These are phyloP conservation scores for Leishmania mexicana DNA, from an alignment of 208 protist genomes.

Conservation along the genomic window DNA sequence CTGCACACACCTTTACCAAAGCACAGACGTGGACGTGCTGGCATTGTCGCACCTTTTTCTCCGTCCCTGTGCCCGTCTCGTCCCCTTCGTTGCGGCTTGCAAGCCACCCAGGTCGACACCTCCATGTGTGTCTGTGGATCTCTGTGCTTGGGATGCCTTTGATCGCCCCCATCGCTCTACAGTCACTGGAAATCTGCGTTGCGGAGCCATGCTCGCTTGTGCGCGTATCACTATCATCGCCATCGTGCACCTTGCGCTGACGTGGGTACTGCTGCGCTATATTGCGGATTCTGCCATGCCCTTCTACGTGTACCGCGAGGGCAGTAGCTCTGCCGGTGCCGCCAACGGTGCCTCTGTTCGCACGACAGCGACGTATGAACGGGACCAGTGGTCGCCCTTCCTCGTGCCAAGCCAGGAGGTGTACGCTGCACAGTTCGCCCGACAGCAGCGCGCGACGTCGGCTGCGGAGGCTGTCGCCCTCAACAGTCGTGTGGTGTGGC, in stretches of 20 bases:
- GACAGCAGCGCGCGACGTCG: neutral
- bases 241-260: conserved; percentile 26
- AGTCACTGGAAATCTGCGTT: neutral
- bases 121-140: neutral
- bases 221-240: neutral
- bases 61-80: neutral
- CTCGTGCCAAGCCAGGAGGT: neutral
- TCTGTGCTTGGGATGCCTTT: neutral
- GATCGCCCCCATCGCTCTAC: too few relatives aligned
- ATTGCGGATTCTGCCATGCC: conserved; percentile 30
- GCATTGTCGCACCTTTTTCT: neutral
- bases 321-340: neutral
- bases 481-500: conserved; percentile 29
- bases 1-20: neutral
- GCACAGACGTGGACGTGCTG: neutral
- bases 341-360: neutral
- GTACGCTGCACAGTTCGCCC: neutral
- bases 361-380: neutral
- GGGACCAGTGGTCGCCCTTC: conserved; percentile 11
- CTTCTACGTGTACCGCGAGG: conserved; percentile 24
- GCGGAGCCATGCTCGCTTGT: neutral
- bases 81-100: neutral
- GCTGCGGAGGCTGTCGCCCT: conserved; percentile 13
- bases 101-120: neutral
- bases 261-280: conserved; percentile 17